phyloP scores from a whole-genome alignment of 352 stramenopile species.

The Pythium scleroteichum region DNA sequence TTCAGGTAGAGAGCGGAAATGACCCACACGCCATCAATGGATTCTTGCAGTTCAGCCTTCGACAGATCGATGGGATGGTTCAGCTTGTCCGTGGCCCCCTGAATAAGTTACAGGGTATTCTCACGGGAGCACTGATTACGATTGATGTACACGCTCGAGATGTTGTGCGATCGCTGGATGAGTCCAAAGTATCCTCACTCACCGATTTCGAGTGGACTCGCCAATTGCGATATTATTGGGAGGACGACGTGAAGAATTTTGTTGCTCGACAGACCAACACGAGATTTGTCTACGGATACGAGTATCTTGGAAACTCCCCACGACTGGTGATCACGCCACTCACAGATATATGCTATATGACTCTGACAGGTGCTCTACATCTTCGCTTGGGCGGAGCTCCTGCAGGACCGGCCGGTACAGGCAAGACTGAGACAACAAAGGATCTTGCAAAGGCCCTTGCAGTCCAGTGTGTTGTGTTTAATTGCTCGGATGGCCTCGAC shows the following conservation, averaged over 20 bases:
- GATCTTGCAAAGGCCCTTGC: slow-evolving; percentile 94
- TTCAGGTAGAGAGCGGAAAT: slow-evolving; percentile 65
- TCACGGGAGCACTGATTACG: slow-evolving; percentile 90
- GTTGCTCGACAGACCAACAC: slow-evolving; percentile 83
- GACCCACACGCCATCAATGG: slow-evolving; percentile 71
- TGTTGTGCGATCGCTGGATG: slow-evolving; percentile 80
- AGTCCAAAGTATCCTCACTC: slow-evolving; percentile 77
- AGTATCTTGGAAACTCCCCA: slow-evolving; percentile 84
- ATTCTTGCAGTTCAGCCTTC: slow-evolving; percentile 88
- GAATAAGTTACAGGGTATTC: slow-evolving; percentile 85
- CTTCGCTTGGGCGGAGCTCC: slow-evolving; percentile 91
- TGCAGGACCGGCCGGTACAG: slow-evolving; percentile 91
- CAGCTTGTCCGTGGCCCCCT: slow-evolving; percentile 85
- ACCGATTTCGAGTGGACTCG: slow-evolving; percentile 92
- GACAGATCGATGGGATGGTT: slow-evolving; percentile 93
- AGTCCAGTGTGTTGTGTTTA: slow-evolving; percentile 95
- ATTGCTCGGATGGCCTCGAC: slow-evolving; percentile 94
- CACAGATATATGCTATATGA: slow-evolving; percentile 93
- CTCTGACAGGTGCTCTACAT: slow-evolving; percentile 93
- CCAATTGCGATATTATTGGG: slow-evolving; percentile 89
- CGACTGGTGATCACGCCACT: slow-evolving; percentile 83
- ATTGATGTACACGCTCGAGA: slow-evolving; percentile 92
- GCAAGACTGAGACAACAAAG: slow-evolving; percentile 95
- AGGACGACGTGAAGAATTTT: slow-evolving; percentile 87
- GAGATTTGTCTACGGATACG: slow-evolving; percentile 83